A percentile compares a stretch with the other conserved stretches of the same genome.
Evolutionary conservation across 2,329 filamentous ascomycete genomes (phyloP).

Genomic region (Corinectria fuckeliana): DNA sequence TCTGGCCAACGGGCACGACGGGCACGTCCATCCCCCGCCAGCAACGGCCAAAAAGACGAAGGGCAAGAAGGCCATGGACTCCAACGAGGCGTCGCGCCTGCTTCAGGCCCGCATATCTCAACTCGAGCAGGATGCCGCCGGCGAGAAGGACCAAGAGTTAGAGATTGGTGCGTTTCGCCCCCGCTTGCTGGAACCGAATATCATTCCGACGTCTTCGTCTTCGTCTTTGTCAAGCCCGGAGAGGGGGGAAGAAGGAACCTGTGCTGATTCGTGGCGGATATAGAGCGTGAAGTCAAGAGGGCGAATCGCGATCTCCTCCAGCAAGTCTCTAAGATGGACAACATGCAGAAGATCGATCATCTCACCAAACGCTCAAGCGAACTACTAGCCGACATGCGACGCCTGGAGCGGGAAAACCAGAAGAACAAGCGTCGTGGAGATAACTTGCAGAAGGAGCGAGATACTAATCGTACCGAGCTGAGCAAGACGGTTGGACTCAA

Average conservation of each 20-base stretch:
- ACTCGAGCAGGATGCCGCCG: constrained; percentile 89
- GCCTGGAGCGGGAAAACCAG: constrained; percentile 88
- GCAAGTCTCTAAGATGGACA: constrained; percentile 89
- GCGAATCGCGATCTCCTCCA: constrained; percentile 90
- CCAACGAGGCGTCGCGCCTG: constrained; percentile 88
- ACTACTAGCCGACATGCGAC: constrained; percentile 92
- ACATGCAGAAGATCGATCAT: constrained; percentile 88
- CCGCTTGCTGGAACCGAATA: constrained; percentile 21
- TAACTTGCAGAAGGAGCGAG: constrained; percentile 94
- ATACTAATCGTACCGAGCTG: constrained; percentile 84
- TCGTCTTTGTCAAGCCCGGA: constrained; percentile 2
- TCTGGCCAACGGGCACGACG: constrained; percentile 51
- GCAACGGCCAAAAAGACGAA: constrained; percentile 77
- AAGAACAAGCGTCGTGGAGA: constrained; percentile 97
- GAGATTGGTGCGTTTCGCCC: constrained; percentile 78
- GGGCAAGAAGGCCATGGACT: constrained; percentile 83
- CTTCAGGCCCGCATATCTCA: constrained; percentile 94
- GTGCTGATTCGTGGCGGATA: constrained; percentile 40
- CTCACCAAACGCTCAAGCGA: constrained; percentile 92
- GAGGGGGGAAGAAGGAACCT: constrained; percentile 15
- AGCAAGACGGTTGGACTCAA: constrained; percentile 91
- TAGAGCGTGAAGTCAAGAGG: constrained; percentile 93
- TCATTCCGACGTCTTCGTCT: background rate
- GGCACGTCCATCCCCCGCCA: constrained; percentile 46
- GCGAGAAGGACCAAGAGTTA: constrained; percentile 92